These are phyloP conservation scores for Fusarium sp. DNA, from an alignment of 2,329 filamentous ascomycete genomes.

Conservation along the genomic window DNA sequence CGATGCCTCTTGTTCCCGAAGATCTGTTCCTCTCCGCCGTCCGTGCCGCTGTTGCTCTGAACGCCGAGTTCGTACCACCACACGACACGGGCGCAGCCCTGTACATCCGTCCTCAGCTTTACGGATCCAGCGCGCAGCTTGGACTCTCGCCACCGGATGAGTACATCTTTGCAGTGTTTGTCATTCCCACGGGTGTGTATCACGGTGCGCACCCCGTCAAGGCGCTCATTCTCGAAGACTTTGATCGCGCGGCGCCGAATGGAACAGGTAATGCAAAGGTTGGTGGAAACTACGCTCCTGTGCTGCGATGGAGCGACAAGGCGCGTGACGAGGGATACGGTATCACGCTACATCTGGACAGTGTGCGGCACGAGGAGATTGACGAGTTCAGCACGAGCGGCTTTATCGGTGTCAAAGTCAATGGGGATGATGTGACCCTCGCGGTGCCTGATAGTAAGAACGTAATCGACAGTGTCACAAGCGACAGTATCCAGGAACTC, in stretches of 20 bases:
- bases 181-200: slow-evolving; percentile 92
- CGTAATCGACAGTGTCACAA: slow-evolving; percentile 89
- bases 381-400: slow-evolving; percentile 97
- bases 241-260: slow-evolving; percentile 92
- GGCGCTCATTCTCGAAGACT: slow-evolving; percentile 89
- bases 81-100: slow-evolving; percentile 89
- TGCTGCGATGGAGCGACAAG: slow-evolving; percentile 86
- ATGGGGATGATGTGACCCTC: slow-evolving; percentile 74
- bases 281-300: slow-evolving; percentile 95
- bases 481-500: slow-evolving; percentile 81
- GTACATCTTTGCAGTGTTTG: slow-evolving; percentile 91
- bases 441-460: slow-evolving; percentile 89
- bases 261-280: slow-evolving; percentile 94
- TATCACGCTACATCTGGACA: slow-evolving; percentile 96
- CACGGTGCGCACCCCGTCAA: slow-evolving; percentile 91
- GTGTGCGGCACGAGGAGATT: slow-evolving; percentile 82
- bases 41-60: slow-evolving; percentile 84
- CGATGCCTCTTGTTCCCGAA: slow-evolving; percentile 82
- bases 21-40: slow-evolving; percentile 81
- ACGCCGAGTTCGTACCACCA: slow-evolving; percentile 91
- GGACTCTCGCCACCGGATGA: slow-evolving; percentile 89
- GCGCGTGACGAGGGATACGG: slow-evolving; percentile 84
- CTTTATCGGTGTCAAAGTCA: slow-evolving; percentile 82
- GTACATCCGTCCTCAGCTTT: slow-evolving; percentile 91
- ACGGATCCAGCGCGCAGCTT: slow-evolving; percentile 88